Evolutionary conservation across 129 eudicot genomes (phyloP).

Genomic region (Saposhnikovia divaricata): DNA sequence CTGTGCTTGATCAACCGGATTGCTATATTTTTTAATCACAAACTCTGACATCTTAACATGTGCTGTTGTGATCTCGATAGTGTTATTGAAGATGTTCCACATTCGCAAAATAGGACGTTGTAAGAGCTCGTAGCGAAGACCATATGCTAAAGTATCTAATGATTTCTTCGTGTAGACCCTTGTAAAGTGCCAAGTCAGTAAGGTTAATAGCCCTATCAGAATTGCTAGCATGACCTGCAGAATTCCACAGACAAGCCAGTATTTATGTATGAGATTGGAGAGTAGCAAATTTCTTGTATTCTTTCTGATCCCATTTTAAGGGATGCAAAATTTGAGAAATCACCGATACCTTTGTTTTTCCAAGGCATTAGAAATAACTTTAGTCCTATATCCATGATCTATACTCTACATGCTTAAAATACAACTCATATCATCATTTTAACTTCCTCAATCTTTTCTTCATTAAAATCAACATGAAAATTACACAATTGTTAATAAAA

Average conservation of each 20-base stretch:
- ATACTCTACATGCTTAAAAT: no score
- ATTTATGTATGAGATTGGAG: not conserved
- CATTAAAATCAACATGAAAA: not conserved
- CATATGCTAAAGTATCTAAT: constrained; percentile 62
- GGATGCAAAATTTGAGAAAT: not conserved
- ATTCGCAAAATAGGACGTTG: constrained; percentile 78
- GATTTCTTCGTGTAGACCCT: constrained; percentile 82
- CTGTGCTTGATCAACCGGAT: constrained; percentile 66
- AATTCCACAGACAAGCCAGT: constrained; percentile 9
- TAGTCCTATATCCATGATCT: not conserved
- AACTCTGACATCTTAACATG: constrained; percentile 80
- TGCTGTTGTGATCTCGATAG: constrained; percentile 73
- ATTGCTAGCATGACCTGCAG: constrained; percentile 86
- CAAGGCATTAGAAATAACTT: not conserved
- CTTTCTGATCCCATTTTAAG: not conserved
- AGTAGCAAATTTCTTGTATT: not conserved
- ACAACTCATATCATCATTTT: not conserved
- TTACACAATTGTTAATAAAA: not conserved
- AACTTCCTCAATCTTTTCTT: not conserved
- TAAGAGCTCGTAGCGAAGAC: constrained; percentile 78
- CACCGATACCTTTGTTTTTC: not conserved
- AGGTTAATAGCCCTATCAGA: constrained; percentile 78
- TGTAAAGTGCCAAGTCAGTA: constrained; percentile 93
- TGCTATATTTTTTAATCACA: constrained; percentile 59
- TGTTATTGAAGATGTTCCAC: constrained; percentile 94